phyloP scores from a whole-genome alignment of 139 green algal genomes.

The Chlorella ohadii region DNA sequence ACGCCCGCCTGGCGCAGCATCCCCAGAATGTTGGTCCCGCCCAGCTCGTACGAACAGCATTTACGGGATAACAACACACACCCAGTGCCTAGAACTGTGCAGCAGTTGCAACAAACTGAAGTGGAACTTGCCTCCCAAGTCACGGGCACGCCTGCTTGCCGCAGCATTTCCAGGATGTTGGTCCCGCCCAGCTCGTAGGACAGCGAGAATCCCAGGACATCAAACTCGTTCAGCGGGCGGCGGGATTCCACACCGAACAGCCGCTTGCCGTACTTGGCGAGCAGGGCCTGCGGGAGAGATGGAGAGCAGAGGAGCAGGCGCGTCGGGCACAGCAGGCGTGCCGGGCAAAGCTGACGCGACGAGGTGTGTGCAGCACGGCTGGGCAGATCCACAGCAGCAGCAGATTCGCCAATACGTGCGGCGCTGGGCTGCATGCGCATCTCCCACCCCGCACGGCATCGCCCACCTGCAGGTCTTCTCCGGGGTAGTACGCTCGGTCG shows the following conservation, averaged over 20 bases:
- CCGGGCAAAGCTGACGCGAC: no score
- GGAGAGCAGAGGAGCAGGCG: not conserved
- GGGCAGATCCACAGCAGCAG: no score
- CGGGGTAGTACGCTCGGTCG: conserved; percentile 77
- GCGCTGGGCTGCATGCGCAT: no score
- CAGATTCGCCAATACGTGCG: no score
- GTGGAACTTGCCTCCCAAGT: conserved; percentile 48
- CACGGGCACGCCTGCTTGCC: conserved; percentile 49
- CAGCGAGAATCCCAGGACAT: conserved; percentile 75
- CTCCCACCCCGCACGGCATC: no score
- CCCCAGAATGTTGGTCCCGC: conserved; percentile 78
- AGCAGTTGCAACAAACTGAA: no score
- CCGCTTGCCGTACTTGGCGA: conserved; percentile 51
- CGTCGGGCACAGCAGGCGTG: not conserved
- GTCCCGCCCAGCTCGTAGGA: conserved; percentile 72
- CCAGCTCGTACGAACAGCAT: conserved; percentile 72
- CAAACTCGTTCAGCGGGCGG: conserved; percentile 62
- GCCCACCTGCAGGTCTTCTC: conserved; percentile 21
- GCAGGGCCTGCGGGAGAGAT: conserved; percentile 39
- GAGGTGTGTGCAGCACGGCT: no score
- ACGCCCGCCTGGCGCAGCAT: conserved; percentile 67
- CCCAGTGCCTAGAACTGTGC: no score
- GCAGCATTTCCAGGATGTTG: conserved; percentile 82
- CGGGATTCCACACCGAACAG: conserved; percentile 75
- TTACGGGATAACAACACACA: no score